A percentile compares a stretch with the other conserved stretches of the same genome.
Conservation (phyloP, 352 stramenopile species). For the Salisapilia sapeloensis region DNA sequence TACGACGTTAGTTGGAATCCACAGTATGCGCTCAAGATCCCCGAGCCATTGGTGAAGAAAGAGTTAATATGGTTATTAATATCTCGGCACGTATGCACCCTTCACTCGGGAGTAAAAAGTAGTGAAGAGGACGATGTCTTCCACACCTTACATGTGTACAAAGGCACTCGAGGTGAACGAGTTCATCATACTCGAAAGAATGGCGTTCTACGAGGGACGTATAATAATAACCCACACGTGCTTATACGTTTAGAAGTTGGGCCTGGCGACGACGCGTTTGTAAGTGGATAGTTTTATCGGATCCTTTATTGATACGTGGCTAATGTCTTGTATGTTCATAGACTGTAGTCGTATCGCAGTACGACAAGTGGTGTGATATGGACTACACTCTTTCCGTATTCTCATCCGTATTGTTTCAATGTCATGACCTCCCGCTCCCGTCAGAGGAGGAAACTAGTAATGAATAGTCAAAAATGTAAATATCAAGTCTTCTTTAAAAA, state of each 20-base stretch:
- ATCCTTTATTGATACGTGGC: conserved; percentile 6
- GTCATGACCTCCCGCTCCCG: conserved; percentile 27
- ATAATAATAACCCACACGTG: conserved; percentile 88
- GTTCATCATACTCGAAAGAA: conserved; percentile 79
- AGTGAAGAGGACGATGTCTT: conserved; percentile 42
- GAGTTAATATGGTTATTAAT: conserved; percentile 85
- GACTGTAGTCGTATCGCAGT: conserved; percentile 86
- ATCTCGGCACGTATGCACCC: conserved; percentile 81
- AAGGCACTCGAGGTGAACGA: conserved; percentile 26
- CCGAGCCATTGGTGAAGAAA: conserved; percentile 6
- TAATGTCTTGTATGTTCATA: conserved; percentile 5
- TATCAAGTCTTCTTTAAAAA: no score
- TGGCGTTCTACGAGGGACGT: conserved; percentile 64
- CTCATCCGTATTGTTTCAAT: conserved; percentile 59
- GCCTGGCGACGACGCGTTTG: conserved; percentile 27
- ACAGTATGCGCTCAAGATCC: conserved; percentile 77
- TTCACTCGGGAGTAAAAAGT: conserved; percentile 27
- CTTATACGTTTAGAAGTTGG: conserved; percentile 77
- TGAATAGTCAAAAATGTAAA: no score
- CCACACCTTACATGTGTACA: conserved; percentile 85
- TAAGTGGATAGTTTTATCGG: conserved; percentile 4
- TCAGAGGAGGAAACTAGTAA: no score
- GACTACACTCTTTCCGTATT: conserved; percentile 82
- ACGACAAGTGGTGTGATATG: conserved; percentile 79
- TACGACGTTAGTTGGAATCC: conserved; percentile 88